Evolutionary conservation across 2,329 filamentous ascomycete genomes (phyloP).

Genomic region (Biscogniauxia sp.): DNA sequence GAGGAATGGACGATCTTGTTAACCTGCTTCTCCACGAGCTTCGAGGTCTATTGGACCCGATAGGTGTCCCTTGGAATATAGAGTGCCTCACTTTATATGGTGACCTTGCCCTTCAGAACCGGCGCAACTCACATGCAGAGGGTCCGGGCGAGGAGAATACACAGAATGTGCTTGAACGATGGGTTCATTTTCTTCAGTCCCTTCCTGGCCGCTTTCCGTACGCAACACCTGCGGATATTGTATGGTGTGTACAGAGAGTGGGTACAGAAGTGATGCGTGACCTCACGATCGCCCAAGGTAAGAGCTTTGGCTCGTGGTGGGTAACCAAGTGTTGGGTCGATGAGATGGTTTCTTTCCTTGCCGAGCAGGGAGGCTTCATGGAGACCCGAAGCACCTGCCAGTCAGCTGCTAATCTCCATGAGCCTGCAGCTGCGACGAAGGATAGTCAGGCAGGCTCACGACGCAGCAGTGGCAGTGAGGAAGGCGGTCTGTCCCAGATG

Average conservation of each 20-base stretch:
- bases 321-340: constrained; percentile 94
- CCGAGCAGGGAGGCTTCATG: constrained; percentile 88
- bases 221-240: constrained; percentile 67
- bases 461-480: constrained; percentile 46
- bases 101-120: constrained; percentile 50
- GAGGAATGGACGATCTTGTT: constrained; percentile 65
- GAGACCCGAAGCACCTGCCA: constrained; percentile 46
- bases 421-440: constrained; percentile 36
- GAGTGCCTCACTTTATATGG: constrained; percentile 61
- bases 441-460: constrained; percentile 39
- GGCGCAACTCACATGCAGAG: constrained; percentile 40
- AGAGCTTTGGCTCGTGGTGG: constrained; percentile 90
- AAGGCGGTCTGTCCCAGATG: constrained; percentile 42
- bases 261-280: constrained; percentile 78
- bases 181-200: constrained; percentile 69
- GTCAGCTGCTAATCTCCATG: constrained; percentile 28
- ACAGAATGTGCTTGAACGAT: constrained; percentile 73
- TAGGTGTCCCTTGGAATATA: constrained; percentile 63
- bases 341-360: constrained; percentile 88
- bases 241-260: constrained; percentile 73
- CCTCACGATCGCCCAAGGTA: constrained; percentile 72
- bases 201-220: constrained; percentile 72
- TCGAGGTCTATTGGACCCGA: constrained; percentile 66
- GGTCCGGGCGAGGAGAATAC: constrained; percentile 40
- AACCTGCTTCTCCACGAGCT: constrained; percentile 64